Percentiles rank a stretch among this genome's conserved stretches.
Conservation (phyloP, 2,329 filamentous ascomycete genomes). For the Arthroderma sp. region DNA sequence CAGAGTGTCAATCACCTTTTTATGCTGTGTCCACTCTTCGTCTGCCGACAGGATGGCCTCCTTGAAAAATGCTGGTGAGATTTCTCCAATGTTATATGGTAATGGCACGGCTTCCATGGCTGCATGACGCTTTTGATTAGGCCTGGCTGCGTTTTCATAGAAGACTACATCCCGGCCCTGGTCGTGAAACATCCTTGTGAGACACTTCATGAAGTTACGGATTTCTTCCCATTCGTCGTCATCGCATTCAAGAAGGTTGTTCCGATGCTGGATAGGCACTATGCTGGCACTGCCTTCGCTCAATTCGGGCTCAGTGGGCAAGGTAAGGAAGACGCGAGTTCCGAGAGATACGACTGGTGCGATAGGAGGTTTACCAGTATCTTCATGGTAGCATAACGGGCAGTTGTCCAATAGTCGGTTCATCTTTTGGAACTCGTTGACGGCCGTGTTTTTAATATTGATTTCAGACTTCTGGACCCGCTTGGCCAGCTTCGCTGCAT, state of each 20-base stretch:
- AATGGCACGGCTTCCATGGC: slow-evolving; percentile 77
- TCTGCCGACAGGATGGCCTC: slow-evolving; percentile 83
- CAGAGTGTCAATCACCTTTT: slow-evolving; percentile 81
- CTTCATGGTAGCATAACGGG: slow-evolving; percentile 85
- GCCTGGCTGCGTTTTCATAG: slow-evolving; percentile 88
- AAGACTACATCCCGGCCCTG: slow-evolving; percentile 88
- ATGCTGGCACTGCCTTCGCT: slow-evolving; percentile 74
- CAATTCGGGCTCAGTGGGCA: slow-evolving; percentile 81
- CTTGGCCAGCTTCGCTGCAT: slow-evolving; percentile 76
- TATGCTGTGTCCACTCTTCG: slow-evolving; percentile 91
- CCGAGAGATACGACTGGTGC: slow-evolving; percentile 78
- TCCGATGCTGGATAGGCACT: slow-evolving; percentile 73
- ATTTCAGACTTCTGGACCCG: slow-evolving; percentile 78
- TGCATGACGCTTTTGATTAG: slow-evolving; percentile 67
- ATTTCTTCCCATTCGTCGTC: slow-evolving; percentile 99
- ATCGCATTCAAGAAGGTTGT: slow-evolving; percentile 91
- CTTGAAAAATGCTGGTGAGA: slow-evolving; percentile 83
- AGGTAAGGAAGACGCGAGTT: slow-evolving; percentile 74
- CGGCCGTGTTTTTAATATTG: slow-evolving; percentile 75
- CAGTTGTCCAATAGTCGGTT: slow-evolving; percentile 76
- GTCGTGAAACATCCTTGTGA: slow-evolving; percentile 88
- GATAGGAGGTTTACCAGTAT: slow-evolving; percentile 59
- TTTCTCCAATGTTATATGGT: slow-evolving; percentile 81
- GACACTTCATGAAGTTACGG: slow-evolving; percentile 95
- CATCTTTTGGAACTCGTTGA: slow-evolving; percentile 80